These are phyloP conservation scores for Candida ascalaphidarum DNA, from an alignment of 805 yeast genomes.

Conservation along the genomic window DNA sequence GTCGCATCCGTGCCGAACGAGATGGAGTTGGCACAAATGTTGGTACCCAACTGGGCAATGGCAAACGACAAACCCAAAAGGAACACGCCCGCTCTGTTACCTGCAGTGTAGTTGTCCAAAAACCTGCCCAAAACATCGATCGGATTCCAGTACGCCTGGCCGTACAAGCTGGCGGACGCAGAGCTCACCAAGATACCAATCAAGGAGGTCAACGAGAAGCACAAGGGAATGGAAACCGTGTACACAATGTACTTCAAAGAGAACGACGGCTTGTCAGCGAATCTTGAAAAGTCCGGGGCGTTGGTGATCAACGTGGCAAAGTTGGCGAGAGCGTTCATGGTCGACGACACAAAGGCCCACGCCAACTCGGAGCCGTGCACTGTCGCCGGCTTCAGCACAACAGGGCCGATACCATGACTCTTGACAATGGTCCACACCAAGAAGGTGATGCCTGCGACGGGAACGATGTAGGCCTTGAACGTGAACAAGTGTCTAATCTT, in stretches of 20 bases:
- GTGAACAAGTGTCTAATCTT: constrained; percentile 77
- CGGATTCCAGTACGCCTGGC: constrained; percentile 76
- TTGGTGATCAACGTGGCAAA: constrained; percentile 84
- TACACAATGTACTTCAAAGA: constrained; percentile 32
- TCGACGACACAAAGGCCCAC: constrained; percentile 76
- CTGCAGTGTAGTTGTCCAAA: constrained; percentile 39
- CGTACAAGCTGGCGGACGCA: constrained; percentile 61
- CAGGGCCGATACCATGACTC: constrained; percentile 73
- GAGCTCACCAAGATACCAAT: constrained; percentile 83
- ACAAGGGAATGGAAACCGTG: constrained; percentile 61
- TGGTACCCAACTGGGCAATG: constrained; percentile 71
- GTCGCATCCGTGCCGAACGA: constrained; percentile 71
- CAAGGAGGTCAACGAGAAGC: constrained; percentile 73
- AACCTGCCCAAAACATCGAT: constrained; percentile 63
- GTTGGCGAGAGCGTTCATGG: constrained; percentile 77
- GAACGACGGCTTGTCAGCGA: constrained; percentile 45
- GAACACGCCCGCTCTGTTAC: constrained; percentile 76
- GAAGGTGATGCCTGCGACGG: constrained; percentile 77
- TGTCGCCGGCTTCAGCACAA: constrained; percentile 43
- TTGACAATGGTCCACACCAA: constrained; percentile 77
- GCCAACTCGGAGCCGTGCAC: constrained; percentile 56
- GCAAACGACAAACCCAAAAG: constrained; percentile 64
- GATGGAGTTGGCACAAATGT: constrained; percentile 63
- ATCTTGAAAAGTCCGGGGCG: constrained; percentile 85
- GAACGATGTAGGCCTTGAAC: constrained; percentile 68